Evolutionary conservation across 1,139 yeast genomes (phyloP).

Genomic region (Candida dubliniensis): DNA sequence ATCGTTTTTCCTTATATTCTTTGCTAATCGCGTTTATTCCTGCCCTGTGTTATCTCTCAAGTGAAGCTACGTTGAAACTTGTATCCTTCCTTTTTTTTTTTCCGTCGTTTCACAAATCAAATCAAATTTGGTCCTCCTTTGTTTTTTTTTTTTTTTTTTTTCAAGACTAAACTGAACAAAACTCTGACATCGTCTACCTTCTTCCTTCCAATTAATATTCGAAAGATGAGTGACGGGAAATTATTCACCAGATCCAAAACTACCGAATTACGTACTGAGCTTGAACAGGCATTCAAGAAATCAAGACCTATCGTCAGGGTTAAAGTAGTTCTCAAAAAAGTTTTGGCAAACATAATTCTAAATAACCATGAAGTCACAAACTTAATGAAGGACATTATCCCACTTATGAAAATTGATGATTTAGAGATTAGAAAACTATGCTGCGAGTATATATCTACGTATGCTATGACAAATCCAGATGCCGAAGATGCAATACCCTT

Average conservation of each 20-base stretch:
- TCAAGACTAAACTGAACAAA: not conserved
- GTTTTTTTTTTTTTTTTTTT: not conserved
- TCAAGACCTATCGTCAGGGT: slow-evolving; percentile 50
- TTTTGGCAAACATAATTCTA: slow-evolving; percentile 80
- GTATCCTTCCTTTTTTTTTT: too few relatives aligned
- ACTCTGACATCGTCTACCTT: not conserved
- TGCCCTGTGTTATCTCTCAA: too few relatives aligned
- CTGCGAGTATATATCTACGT: slow-evolving; percentile 58
- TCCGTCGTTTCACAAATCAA: too few relatives aligned
- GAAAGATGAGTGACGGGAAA: slow-evolving; percentile 44
- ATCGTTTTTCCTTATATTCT: too few relatives aligned
- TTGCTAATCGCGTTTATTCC: too few relatives aligned
- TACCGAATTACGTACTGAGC: slow-evolving; percentile 55
- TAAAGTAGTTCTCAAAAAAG: slow-evolving; percentile 67
- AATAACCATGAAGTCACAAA: slow-evolving; percentile 75
- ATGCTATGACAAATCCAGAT: slow-evolving; percentile 57
- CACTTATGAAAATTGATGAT: slow-evolving; percentile 63
- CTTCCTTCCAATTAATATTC: not conserved
- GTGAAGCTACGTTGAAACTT: too few relatives aligned
- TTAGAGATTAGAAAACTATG: slow-evolving; percentile 72
- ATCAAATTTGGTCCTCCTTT: too few relatives aligned
- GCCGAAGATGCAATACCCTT: slow-evolving; percentile 59
- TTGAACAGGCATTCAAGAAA: slow-evolving; percentile 54
- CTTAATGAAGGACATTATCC: slow-evolving; percentile 66
- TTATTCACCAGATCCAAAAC: slow-evolving; percentile 47